Percentiles rank a stretch among this genome's conserved stretches.
phyloP scores from a whole-genome alignment of 2,329 filamentous ascomycete species.

The Diaporthe caulivora region DNA sequence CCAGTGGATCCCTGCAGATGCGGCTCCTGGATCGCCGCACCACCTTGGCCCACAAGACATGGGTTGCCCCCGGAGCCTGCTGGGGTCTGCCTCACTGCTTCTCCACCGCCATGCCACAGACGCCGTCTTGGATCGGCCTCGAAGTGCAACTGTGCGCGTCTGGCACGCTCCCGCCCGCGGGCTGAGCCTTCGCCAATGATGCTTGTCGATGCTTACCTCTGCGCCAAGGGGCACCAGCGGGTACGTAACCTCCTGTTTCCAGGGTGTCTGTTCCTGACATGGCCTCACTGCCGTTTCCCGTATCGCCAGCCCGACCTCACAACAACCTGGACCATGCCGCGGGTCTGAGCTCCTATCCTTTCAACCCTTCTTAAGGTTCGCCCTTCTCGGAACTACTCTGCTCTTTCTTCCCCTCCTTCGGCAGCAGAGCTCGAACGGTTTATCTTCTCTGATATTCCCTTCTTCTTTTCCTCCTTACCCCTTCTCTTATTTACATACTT shows the following conservation, averaged over 20 bases:
- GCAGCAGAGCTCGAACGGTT: constrained; percentile 32
- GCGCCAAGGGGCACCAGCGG: constrained; percentile 6
- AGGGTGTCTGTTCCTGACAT: constrained; percentile 20
- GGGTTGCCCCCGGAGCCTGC: constrained; percentile 28
- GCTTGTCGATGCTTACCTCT: constrained; percentile 20
- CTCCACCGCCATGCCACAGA: constrained; percentile 43
- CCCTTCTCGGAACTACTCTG: constrained; percentile 1
- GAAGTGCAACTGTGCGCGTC: constrained; percentile 34
- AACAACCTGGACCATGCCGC: constrained; percentile 30
- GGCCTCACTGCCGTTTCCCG: constrained; percentile 27
- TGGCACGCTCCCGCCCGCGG: constrained; percentile 4
- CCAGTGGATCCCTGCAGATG: constrained; percentile 37
- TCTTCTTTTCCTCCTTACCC: not conserved
- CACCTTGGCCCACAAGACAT: constrained; percentile 19
- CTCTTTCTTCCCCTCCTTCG: not conserved
- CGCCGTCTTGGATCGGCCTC: constrained; percentile 41
- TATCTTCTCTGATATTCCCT: constrained; percentile 33
- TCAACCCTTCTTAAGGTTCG: constrained; percentile 26
- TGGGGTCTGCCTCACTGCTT: constrained; percentile 30
- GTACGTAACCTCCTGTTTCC: constrained; percentile 34
- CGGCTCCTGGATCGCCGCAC: constrained; percentile 37
- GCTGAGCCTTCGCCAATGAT: constrained; percentile 15
- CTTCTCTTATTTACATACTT: constrained; percentile 1
- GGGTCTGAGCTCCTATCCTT: constrained; percentile 34
- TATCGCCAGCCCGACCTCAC: constrained; percentile 17